Evolutionary conservation across 139 green algal species (phyloP), one percentile per base, ranked within the genome.

Genomic region (Volvox reticuliferus): DNA sequence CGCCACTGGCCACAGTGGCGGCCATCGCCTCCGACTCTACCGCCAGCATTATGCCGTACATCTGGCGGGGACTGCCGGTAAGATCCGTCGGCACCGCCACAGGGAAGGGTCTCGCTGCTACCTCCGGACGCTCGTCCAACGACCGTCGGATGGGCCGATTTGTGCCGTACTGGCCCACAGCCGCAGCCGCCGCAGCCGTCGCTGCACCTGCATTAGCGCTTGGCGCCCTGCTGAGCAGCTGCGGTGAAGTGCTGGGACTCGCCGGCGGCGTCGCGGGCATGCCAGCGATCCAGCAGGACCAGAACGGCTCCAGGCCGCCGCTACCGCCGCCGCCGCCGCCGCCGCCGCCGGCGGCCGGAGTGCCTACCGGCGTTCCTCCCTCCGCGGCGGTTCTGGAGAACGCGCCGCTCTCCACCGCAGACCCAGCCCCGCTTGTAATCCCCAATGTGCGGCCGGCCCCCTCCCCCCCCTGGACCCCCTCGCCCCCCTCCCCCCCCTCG

Each of bases 251-350:
- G 84, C 37, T 75, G 18, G 86, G 86, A 20, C 73, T 84, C 68
- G 26, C 86, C 0, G 86, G 86, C 9, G 86, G 86, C 12, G 86
- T 90, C 26, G 73, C 73, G 9, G 86, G 86, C 30, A 83, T 50
- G 73, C 86, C 73, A 55, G 71, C 55, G 73, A 5, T 9, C 44
- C 73, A 76, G 86, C 30, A 50, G 30, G 44, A 30, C 16, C n/a
- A 21, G 37, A 81, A 68, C 0, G 69, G 12, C n/a, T 16, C 28
- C n/a, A 55, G n/a, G 36, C 67, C 36, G 67, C 35, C 32, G 82
- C 63, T 62, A 32, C 63, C 28, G 22, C 16, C 68, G 17, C 20
- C 30, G 36, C 19, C 22, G 79, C 30, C 79, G 79, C 50, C 13
- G 50, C 50, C 24, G 12, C 35, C 36, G 36, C 35, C 22, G n/a